Conservation (phyloP, 495 filamentous ascomycete species). For the Neurospora hispaniola region DNA sequence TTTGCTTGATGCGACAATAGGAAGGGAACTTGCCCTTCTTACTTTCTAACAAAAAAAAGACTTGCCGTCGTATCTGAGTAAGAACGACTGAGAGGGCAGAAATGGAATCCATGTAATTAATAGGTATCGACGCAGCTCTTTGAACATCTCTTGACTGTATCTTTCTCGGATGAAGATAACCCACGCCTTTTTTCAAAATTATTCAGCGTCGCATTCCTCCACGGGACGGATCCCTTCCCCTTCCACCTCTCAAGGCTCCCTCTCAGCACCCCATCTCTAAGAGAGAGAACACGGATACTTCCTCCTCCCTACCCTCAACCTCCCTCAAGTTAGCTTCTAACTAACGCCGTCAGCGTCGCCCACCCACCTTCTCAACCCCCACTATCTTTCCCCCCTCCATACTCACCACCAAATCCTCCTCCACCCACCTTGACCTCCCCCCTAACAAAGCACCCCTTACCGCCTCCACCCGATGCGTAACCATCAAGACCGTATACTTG, state of each 20-base stretch:
- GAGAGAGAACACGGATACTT: background rate
- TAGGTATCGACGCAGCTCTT: too few species aligned
- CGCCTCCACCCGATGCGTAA: slow-evolving; percentile 55
- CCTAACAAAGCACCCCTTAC: slow-evolving; percentile 14
- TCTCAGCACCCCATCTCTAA: background rate
- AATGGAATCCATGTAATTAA: too few species aligned
- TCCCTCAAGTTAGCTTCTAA: background rate
- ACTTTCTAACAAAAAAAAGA: too few species aligned
- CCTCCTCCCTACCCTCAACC: background rate
- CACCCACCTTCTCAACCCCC: background rate
- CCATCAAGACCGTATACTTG: slow-evolving; percentile 47
- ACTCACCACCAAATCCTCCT: background rate
- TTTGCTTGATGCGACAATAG: too few species aligned
- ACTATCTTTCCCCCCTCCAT: background rate
- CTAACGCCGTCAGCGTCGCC: background rate
- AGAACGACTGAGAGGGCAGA: too few species aligned
- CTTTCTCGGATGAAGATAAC: too few species aligned
- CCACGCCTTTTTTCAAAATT: too few species aligned
- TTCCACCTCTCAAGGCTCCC: background rate
- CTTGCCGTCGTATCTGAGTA: too few species aligned
- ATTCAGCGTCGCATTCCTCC: background rate
- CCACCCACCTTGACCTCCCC: background rate
- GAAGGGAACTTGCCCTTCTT: too few species aligned
- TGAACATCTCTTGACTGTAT: too few species aligned
- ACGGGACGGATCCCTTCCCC: too few species aligned